A percentile compares a stretch with the other conserved stretches of the same genome.
These are phyloP conservation scores for Boletus subcaerulescens DNA, from an alignment of 768 basidiomycete genomes.

Conservation along the genomic window DNA sequence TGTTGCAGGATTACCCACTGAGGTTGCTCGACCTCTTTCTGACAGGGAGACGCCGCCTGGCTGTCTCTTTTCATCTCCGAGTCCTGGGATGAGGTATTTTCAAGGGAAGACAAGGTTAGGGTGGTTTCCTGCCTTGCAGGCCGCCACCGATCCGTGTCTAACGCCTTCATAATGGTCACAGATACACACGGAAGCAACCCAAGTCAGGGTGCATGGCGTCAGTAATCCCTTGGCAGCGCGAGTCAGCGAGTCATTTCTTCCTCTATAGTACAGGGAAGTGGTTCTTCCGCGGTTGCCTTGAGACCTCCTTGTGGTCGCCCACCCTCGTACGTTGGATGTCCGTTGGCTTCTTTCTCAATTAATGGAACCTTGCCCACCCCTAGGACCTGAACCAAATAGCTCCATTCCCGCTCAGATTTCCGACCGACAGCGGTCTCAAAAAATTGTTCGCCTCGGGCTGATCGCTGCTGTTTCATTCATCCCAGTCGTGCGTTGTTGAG, in stretches of 20 bases:
- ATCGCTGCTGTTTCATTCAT: slow-evolving; percentile 20
- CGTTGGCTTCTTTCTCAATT: slow-evolving; percentile 14
- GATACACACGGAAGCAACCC: slow-evolving; percentile 8
- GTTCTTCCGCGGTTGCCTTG: slow-evolving; percentile 23
- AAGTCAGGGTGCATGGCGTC: slow-evolving; percentile 10
- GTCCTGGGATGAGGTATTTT: slow-evolving; percentile 13
- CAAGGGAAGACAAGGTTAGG: slow-evolving; percentile 11
- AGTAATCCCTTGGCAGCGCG: neutral
- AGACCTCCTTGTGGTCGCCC: slow-evolving; percentile 24
- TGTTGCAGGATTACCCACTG: slow-evolving; percentile 9
- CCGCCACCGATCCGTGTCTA: slow-evolving; percentile 17
- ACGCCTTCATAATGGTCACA: slow-evolving; percentile 16
- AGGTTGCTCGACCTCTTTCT: neutral
- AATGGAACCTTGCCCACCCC: slow-evolving; percentile 18
- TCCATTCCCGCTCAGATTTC: slow-evolving; percentile 12
- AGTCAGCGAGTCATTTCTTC: slow-evolving; percentile 10
- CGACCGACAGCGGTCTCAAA: slow-evolving; percentile 1
- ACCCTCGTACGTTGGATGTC: slow-evolving; percentile 1
- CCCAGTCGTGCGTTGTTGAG: slow-evolving; percentile 1
- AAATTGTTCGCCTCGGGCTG: slow-evolving; percentile 14
- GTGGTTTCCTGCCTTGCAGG: slow-evolving; percentile 12
- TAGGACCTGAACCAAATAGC: neutral
- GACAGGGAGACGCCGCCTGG: slow-evolving; percentile 1
- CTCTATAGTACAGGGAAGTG: neutral
- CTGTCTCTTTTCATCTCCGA: slow-evolving; percentile 26